These are phyloP conservation scores for Coniochaeta sp. DNA, from an alignment of 2,329 filamentous ascomycete species.

Conservation along the genomic window DNA sequence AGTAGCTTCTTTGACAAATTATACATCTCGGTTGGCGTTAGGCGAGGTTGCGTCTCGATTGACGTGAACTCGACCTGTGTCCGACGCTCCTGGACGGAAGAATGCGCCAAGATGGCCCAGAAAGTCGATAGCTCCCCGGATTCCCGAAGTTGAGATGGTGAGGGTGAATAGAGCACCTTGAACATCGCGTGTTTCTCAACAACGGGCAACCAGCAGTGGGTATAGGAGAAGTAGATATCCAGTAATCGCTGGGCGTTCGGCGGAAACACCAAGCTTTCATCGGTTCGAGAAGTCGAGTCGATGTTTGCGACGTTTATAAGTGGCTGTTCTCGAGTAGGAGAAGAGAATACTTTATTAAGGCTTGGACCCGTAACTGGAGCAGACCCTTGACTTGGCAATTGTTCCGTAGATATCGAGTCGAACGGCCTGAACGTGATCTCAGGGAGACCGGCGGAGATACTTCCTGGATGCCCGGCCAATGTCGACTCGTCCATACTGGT, in stretches of 20 bases:
- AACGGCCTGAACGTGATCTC: neutral
- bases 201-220: neutral
- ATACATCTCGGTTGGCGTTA: neutral
- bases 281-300: too few relatives aligned
- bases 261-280: neutral
- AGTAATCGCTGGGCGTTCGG: neutral
- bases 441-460: neutral
- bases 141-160: neutral
- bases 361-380: too few relatives aligned
- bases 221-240: neutral
- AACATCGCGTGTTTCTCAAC: neutral
- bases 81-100: neutral
- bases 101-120: neutral
- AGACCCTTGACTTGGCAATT: too few relatives aligned
- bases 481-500: neutral
- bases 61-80: neutral
- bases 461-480: neutral
- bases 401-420: neutral
- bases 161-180: neutral
- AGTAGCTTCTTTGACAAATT: neutral
- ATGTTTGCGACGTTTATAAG: too few relatives aligned
- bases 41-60: neutral
- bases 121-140: neutral
- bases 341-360: too few relatives aligned
- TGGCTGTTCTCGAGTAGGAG: too few relatives aligned